Evolutionary conservation across 2,329 filamentous ascomycete genomes (phyloP).

Genomic region (Pezicula rhizophila): DNA sequence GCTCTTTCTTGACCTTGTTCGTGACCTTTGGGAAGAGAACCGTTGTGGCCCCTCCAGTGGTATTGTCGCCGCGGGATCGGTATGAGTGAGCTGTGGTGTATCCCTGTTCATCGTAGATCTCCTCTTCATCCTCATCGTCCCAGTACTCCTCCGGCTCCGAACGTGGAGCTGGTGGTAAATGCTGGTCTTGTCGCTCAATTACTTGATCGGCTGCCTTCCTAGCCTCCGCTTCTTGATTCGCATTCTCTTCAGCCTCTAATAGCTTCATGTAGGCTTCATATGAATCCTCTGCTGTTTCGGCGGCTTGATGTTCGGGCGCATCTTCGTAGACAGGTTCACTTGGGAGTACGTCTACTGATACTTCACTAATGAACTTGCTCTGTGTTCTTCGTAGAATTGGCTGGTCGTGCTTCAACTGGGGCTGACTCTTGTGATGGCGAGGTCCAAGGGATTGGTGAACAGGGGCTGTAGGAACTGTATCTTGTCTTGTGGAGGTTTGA

Average conservation of each 20-base stretch:
- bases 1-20: constrained; percentile 63
- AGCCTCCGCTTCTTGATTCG: constrained; percentile 6
- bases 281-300: constrained; percentile 1
- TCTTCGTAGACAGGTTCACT: constrained; percentile 16
- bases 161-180: constrained; percentile 15
- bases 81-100: constrained; percentile 74
- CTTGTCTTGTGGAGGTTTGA: constrained; percentile 17
- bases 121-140: constrained; percentile 62
- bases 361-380: constrained; percentile 14
- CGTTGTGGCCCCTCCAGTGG: constrained; percentile 55
- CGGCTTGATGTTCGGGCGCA: constrained; percentile 4
- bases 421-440: constrained; percentile 24
- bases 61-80: constrained; percentile 69
- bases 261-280: constrained; percentile 28
- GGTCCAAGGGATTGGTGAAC: constrained; percentile 23
- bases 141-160: constrained; percentile 65
- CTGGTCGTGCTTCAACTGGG: constrained; percentile 20
- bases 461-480: constrained; percentile 17
- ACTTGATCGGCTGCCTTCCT: not conserved
- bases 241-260: constrained; percentile 6
- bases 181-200: constrained; percentile 7
- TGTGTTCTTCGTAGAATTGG: constrained; percentile 18
- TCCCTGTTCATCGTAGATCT: constrained; percentile 58
- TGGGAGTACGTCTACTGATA: constrained; percentile 4
- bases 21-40: constrained; percentile 70